Percentiles rank a stretch among this genome's conserved stretches.
Evolutionary conservation across 2,329 filamentous ascomycete genomes (phyloP).

Genomic region (Aspergillus tamarii): DNA sequence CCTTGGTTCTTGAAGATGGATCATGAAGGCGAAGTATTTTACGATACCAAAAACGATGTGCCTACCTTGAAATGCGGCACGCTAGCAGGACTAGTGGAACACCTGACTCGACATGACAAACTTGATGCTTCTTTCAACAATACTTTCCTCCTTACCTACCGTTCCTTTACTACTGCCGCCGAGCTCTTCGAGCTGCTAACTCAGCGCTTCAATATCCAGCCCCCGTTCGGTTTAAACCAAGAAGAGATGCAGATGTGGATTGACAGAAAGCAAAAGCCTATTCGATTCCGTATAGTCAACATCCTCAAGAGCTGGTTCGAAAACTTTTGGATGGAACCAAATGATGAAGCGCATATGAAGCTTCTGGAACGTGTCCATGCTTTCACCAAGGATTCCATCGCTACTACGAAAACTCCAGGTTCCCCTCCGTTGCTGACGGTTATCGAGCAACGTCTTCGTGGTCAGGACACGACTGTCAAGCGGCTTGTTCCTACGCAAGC

Average conservation of each 20-base stretch:
- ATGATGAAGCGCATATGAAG: slow-evolving; percentile 80
- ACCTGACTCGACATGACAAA: slow-evolving; percentile 93
- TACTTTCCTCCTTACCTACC: slow-evolving; percentile 94
- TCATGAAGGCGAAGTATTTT: slow-evolving; percentile 84
- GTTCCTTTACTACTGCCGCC: slow-evolving; percentile 86
- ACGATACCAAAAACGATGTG: slow-evolving; percentile 78
- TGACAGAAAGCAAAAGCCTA: slow-evolving; percentile 92
- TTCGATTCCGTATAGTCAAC: slow-evolving; percentile 94
- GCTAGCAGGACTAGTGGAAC: slow-evolving; percentile 84
- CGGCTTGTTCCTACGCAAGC: slow-evolving; percentile 85
- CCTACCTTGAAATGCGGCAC: slow-evolving; percentile 86
- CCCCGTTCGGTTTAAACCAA: slow-evolving; percentile 76
- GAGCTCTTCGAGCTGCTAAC: slow-evolving; percentile 94
- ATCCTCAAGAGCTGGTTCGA: slow-evolving; percentile 99
- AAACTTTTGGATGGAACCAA: slow-evolving; percentile 97
- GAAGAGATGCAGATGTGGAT: slow-evolving; percentile 85
- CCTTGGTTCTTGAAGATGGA: slow-evolving; percentile 86
- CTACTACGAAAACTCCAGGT: slow-evolving; percentile 89
- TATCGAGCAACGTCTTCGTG: slow-evolving; percentile 83
- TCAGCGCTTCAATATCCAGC: slow-evolving; percentile 88
- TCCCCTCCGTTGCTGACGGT: slow-evolving; percentile 82
- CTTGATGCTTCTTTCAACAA: slow-evolving; percentile 95
- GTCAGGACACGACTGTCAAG: slow-evolving; percentile 84
- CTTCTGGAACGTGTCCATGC: slow-evolving; percentile 86
- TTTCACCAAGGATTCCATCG: slow-evolving; percentile 90